Evolutionary conservation across 495 filamentous ascomycete species (phyloP).

Genomic region (Penicillium maclennaniae): DNA sequence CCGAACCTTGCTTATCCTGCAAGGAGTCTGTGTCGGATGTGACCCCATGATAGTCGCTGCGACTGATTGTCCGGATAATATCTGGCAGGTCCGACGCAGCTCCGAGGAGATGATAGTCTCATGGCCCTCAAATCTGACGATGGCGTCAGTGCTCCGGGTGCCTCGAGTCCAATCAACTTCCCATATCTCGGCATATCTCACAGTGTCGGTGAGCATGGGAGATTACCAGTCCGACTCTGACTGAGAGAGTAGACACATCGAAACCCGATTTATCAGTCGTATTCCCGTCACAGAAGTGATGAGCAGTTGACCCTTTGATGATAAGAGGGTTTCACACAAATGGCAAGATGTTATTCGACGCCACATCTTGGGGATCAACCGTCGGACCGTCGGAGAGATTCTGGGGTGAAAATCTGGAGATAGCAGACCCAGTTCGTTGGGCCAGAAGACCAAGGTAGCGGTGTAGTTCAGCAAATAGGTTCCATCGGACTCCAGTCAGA

Average conservation of each 20-base stretch:
- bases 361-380: constrained; percentile 8
- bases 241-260: constrained; percentile 6
- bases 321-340: neutral
- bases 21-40: neutral
- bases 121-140: neutral
- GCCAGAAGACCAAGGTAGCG: neutral
- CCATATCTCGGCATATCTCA: neutral
- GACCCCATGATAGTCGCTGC: constrained; percentile 5
- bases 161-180: neutral
- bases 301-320: neutral
- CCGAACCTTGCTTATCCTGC: constrained; percentile 3
- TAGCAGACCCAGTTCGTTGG: constrained; percentile 1
- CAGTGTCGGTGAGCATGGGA: neutral
- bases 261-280: constrained; percentile 10
- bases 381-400: constrained; percentile 8
- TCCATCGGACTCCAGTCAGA: neutral
- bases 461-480: neutral
- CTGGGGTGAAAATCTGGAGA: constrained; percentile 25
- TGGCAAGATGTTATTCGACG: neutral
- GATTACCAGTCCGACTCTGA: neutral
- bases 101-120: constrained; percentile 2
- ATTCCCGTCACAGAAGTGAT: neutral
- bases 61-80: neutral
- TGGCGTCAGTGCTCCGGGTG: constrained; percentile 3
- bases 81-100: neutral